Evolutionary conservation across 208 protist species (phyloP).

Genomic region (Herpetomonas tarakana): DNA sequence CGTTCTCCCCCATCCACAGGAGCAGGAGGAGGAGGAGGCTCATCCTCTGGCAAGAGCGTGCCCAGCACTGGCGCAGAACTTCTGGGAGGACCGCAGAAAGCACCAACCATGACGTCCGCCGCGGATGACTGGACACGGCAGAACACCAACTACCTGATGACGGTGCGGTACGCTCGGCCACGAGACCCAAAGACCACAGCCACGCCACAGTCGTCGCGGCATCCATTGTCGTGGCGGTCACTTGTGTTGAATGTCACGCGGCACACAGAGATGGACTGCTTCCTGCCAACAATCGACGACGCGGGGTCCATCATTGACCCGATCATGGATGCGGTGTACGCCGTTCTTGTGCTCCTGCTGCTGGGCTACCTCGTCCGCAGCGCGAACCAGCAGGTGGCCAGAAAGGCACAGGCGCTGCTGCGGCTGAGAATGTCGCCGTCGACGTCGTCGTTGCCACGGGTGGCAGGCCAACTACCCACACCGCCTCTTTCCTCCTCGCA

Average conservation of each 20-base stretch:
- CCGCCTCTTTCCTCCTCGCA: too few relatives aligned
- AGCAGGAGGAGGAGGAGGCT: too few relatives aligned
- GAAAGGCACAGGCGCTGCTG: background rate
- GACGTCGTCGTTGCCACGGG: too few relatives aligned
- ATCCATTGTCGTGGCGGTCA: background rate
- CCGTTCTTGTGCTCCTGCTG: background rate
- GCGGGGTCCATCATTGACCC: background rate
- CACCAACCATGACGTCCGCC: constrained; percentile 18
- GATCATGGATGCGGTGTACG: background rate
- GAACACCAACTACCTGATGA: background rate
- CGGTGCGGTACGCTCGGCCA: background rate
- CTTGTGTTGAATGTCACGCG: constrained; percentile 9
- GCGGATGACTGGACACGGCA: constrained; percentile 29
- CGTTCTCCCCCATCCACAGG: too few relatives aligned
- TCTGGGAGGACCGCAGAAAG: too few relatives aligned
- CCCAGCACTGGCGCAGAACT: too few relatives aligned
- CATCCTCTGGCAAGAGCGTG: too few relatives aligned
- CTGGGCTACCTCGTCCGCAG: background rate
- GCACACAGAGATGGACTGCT: constrained; percentile 7
- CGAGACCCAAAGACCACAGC: background rate
- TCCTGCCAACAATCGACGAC: background rate
- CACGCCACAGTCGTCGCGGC: background rate
- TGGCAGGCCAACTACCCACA: too few relatives aligned
- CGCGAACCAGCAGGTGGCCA: background rate
- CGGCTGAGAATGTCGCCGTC: too few relatives aligned